Conservation (phyloP, 2,329 filamentous ascomycete species). For the Pseudopyricularia javanii region DNA sequence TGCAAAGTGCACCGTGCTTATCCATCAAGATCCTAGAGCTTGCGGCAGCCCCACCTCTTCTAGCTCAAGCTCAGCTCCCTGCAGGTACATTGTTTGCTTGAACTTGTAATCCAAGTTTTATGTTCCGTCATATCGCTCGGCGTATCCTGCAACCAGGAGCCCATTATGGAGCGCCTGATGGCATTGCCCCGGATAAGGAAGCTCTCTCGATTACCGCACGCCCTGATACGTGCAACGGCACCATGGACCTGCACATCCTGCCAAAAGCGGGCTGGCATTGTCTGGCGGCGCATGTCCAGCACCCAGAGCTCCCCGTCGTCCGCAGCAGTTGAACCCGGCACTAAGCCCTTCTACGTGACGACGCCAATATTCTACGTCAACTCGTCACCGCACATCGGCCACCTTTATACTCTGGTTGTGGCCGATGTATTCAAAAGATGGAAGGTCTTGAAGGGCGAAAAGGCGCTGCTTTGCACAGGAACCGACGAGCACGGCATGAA, state of each 20-base stretch:
- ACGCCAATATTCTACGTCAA: constrained; percentile 99
- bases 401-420: constrained; percentile 87
- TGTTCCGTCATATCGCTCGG: not conserved
- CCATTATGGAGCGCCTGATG: not conserved
- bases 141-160: not conserved
- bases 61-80: not conserved
- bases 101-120: not conserved
- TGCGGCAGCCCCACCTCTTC: not conserved
- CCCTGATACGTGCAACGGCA: not conserved
- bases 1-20: not conserved
- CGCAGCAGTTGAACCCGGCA: not conserved
- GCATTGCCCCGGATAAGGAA: not conserved
- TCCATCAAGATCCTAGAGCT: not conserved
- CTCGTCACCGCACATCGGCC: constrained; percentile 91
- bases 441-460: constrained; percentile 61
- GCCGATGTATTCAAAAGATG: constrained; percentile 88
- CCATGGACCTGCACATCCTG: constrained; percentile 1
- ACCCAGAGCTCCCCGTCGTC: not conserved
- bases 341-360: constrained; percentile 87
- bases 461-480: constrained; percentile 71
- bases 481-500: constrained; percentile 98
- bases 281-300: constrained; percentile 2
- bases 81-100: too few relatives aligned
- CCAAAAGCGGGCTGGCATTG: not conserved
- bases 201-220: not conserved